A percentile compares a stretch with the other conserved stretches of the same genome.
These are phyloP conservation scores for Zygosaccharomyces sapae DNA, from an alignment of 1,139 yeast species.

Conservation along the genomic window DNA sequence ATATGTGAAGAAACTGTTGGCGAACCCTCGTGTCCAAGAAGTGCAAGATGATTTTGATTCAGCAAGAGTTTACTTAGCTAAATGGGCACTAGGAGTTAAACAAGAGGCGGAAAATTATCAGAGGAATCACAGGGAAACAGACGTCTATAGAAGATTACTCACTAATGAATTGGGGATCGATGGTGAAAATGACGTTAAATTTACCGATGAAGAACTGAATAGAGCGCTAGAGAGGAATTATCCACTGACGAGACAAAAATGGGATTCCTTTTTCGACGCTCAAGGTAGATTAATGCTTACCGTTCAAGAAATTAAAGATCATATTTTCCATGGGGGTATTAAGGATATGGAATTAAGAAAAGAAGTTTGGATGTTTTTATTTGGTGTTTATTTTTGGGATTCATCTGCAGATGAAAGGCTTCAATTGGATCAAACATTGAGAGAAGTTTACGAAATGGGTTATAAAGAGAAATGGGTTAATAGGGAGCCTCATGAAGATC, in stretches of 20 bases:
- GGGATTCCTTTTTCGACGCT: conserved; percentile 79
- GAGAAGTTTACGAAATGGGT: conserved; percentile 59
- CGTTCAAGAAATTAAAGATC: conserved; percentile 67
- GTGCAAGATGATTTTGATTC: conserved; percentile 90
- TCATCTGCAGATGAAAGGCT: conserved; percentile 66
- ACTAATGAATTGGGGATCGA: conserved; percentile 62
- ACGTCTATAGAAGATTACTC: conserved; percentile 54
- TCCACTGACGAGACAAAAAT: conserved; percentile 54
- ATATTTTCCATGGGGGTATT: conserved; percentile 88
- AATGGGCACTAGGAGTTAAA: conserved; percentile 95
- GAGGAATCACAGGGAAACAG: conserved; percentile 52
- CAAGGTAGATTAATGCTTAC: conserved; percentile 73
- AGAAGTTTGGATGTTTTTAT: conserved; percentile 81
- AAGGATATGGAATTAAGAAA: conserved; percentile 51
- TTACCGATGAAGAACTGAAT: conserved; percentile 37
- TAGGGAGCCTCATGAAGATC: conserved; percentile 39
- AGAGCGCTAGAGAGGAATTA: conserved; percentile 48
- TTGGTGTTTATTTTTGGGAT: conserved; percentile 88
- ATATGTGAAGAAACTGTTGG: conserved; percentile 55
- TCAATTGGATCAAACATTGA: conserved; percentile 52
- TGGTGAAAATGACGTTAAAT: conserved; percentile 44
- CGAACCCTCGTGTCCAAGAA: conserved; percentile 72
- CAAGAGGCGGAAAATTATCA: conserved; percentile 83
- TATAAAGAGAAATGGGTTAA: conserved; percentile 59
- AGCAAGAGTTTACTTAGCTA: conserved; percentile 86